Evolutionary conservation across 176 grass and related monocot species (phyloP), one percentile per base, ranked within the genome.

Genomic region (Canna indica): DNA sequence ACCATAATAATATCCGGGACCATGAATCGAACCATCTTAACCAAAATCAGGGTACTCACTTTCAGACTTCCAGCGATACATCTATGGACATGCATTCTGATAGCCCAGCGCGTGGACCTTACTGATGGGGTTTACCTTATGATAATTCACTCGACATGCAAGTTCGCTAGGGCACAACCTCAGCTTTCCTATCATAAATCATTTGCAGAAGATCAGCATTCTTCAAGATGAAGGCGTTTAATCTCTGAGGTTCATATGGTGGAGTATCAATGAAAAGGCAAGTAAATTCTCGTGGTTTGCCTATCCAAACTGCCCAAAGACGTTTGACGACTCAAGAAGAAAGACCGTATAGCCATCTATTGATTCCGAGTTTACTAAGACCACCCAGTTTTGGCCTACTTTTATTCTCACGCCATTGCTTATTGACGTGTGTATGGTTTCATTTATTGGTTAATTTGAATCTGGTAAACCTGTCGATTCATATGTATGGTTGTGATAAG

Each of bases 71-170:
- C 0, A 84, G 70, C 0, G 84, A 84, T 59, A 87, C 84, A 18
- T 81, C 78, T 30, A 86, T 90, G 88, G 88, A 91, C 41, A 87
- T 87, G 84, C 88, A 84, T 74, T 77, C 79, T 1, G 88, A 91
- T 28, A 84, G 78, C 62, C 81, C 80, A 36, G 68, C 67, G 66
- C 78, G 78, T 9, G 75, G 75, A 70, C 80, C 72, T 61, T 70
- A 70, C 65, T 80, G 47, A 74, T 67, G 67, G n/a, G n/a, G 53
- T 59, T 56, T 8, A 3, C 12, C 25, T 18, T 18, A 54, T 18
- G 5, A 24, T 54, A 18, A 3, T 54, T 54, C 5, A 22, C 18
- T 54, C 17, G n/a, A 54, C 14, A 54, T 44, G 41, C 41, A 10
- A 44, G 41, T 44, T 8, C n/a, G n/a, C 41, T 44, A 44, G 7